Evolutionary conservation across 2,329 filamentous ascomycete species (phyloP), one percentile per base, ranked within the genome.

Genomic region (Leptographium procerum): DNA sequence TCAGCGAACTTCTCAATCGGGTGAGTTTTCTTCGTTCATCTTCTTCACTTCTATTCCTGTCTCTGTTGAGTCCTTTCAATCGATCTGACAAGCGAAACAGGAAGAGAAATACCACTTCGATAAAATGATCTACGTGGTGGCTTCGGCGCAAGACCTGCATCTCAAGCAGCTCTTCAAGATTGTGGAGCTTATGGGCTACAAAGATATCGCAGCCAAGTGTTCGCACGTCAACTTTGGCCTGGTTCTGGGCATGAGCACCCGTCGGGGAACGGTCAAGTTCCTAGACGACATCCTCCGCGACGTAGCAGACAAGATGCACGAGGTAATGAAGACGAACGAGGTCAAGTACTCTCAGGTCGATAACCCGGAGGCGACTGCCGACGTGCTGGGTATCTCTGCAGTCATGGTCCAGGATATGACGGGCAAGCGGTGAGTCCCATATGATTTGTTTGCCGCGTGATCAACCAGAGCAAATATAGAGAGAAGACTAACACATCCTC

Each of bases 391-490:
- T 63, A 96, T 97, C 69, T 91, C 88, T 63, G 87, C 88, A 68
- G 92, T 97, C 69, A 97, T 97, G 91, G 90, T 96, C 24, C 92
- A 97, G 73, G 94, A 97, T 69, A 96, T 97, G 90, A 88, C 83
- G 64, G 94, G 92, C 70, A 97, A 96, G 83, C 22, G 14, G 40
- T 43, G 6, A 14, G 40, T 43, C n/a, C n/a, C n/a, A n/a, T n/a
- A n/a, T n/a, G n/a, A n/a, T n/a, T n/a, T n/a, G n/a, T n/a, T n/a
- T n/a, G n/a, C n/a, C n/a, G n/a, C n/a, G n/a, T n/a, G n/a, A n/a
- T n/a, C n/a, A n/a, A n/a, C n/a, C n/a, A n/a, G n/a, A n/a, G n/a
- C n/a, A n/a, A 36, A 22, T n/a, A 19, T 16, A 4, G 10, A 4
- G 10, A 36, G 7, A 7, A 36, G 79, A 45, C 50, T 14, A 31